These are phyloP conservation scores for Cladosporium sp. DNA, from an alignment of 2,329 filamentous ascomycete genomes.

Conservation along the genomic window DNA sequence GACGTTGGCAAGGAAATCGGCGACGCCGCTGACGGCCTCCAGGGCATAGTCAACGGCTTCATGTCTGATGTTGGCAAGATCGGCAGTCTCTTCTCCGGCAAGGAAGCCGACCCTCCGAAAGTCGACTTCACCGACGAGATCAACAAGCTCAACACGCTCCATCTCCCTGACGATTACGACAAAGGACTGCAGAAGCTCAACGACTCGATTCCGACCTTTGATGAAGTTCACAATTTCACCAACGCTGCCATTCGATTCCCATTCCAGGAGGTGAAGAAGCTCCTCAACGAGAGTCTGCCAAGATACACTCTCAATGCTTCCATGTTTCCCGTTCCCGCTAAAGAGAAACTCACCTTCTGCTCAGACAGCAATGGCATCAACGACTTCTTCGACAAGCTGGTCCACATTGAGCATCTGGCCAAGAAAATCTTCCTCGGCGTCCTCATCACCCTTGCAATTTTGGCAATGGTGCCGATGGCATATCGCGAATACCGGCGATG, in stretches of 20 bases:
- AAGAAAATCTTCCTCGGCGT: slow-evolving; percentile 76
- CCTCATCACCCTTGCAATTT: slow-evolving; percentile 68
- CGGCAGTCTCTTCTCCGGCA: slow-evolving; percentile 42
- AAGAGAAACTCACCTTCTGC: slow-evolving; percentile 83
- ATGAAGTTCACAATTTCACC: slow-evolving; percentile 79
- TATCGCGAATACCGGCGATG: slow-evolving; percentile 78
- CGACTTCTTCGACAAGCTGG: slow-evolving; percentile 76
- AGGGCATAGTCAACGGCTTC: slow-evolving; percentile 58
- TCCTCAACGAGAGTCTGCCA: slow-evolving; percentile 70
- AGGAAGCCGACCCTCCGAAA: slow-evolving; percentile 46
- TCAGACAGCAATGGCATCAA: slow-evolving; percentile 79
- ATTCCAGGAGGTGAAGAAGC: slow-evolving; percentile 74
- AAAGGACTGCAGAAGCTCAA: slow-evolving; percentile 72
- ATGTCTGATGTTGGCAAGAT: slow-evolving; percentile 51
- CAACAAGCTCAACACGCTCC: slow-evolving; percentile 66
- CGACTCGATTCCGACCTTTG: slow-evolving; percentile 76
- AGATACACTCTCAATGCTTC: slow-evolving; percentile 76
- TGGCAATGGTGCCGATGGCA: slow-evolving; percentile 76
- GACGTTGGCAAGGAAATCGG: slow-evolving; percentile 59
- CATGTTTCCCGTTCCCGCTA: slow-evolving; percentile 78
- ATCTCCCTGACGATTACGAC: slow-evolving; percentile 69
- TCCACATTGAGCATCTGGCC: slow-evolving; percentile 65
- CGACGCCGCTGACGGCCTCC: slow-evolving; percentile 41
- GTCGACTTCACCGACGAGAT: slow-evolving; percentile 68
- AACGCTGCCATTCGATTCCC: slow-evolving; percentile 72